Base-by-base conservation (phyloP, 345 rosid species). In the Camelina sativa region DNA sequence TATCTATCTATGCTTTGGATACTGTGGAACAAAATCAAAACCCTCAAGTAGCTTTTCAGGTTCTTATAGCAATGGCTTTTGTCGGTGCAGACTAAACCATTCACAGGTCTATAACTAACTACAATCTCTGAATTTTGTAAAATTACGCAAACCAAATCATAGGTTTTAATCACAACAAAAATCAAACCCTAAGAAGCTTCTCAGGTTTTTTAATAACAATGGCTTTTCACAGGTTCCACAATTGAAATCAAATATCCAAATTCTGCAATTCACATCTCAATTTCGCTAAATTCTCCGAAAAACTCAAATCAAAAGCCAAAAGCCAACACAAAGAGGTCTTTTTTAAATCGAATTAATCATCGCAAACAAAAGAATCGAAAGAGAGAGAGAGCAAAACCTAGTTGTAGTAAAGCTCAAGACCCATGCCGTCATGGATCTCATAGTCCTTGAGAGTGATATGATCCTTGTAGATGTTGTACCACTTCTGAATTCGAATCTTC, bases 351-450 rank as follows among this genome's bases (percentile, higher is more conserved):
- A 64, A 10, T 8, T 7, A 69, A 69, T 57, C 44, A 69, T 57
- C 44, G 9, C 7, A 48, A 11, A 44, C 7, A 0, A 8, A 9
- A 2, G 11, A 10, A 38, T 6, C 37, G 37, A 34, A 34, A 6
- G 30, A 41, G 30, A 41, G 35, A 20, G 12, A 57, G 34, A 65
- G 58, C n/a, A 35, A 67, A 55, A 34, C 35, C 83, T 66, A 89
- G 59, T 81, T 89, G 79, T 87, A 87, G 78, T 87, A 87, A 73
- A 89, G 91, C 82, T 87, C 91, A 80, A 86, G 92, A 52, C 91
- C 92, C 88, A 87, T 89, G 68, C 92, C 92, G 11, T 89, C 92
- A 54, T 87, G 95, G 47, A 89, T 83, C 82, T 89, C 92, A 79
- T 89, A 87, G 79, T 89, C 94, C 77, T 80, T 79, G 54, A 87